A percentile compares a stretch with the other conserved stretches of the same genome.
Conservation (phyloP, 768 basidiomycete species). For the Suillus decipiens region DNA sequence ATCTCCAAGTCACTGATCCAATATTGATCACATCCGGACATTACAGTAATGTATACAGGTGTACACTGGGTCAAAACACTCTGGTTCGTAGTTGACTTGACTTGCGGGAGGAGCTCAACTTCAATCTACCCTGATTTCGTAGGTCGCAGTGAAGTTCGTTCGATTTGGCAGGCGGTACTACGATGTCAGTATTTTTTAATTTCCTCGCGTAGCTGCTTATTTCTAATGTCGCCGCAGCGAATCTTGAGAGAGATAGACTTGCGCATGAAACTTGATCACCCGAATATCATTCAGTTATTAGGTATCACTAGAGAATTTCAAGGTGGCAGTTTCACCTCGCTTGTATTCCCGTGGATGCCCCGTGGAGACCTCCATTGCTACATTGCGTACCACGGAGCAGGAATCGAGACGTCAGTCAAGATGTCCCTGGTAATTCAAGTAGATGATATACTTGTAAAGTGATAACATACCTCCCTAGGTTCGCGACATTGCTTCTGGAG, state of each 20-base stretch:
- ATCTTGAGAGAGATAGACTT: background rate
- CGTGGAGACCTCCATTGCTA: constrained; percentile 3
- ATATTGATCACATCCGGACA: background rate
- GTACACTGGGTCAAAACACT: background rate
- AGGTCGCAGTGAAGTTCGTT: constrained; percentile 1
- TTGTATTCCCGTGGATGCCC: constrained; percentile 2
- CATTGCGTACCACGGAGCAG: constrained; percentile 1
- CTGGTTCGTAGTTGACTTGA: background rate
- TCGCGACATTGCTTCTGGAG: constrained; percentile 1
- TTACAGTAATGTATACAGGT: background rate
- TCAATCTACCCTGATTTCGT: background rate
- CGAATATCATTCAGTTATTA: background rate
- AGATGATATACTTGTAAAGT: background rate
- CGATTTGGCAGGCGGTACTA: background rate
- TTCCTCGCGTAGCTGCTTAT: background rate
- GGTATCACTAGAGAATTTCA: background rate
- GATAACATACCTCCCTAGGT: background rate
- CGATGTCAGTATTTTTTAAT: background rate
- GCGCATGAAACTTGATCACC: background rate
- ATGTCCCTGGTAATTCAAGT: background rate
- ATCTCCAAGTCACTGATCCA: background rate
- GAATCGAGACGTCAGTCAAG: background rate
- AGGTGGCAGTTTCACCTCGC: background rate
- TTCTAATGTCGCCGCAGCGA: background rate
- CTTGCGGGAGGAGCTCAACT: background rate